These are phyloP conservation scores for Cytospora leucostoma DNA, from an alignment of 2,329 filamentous ascomycete genomes.

Conservation along the genomic window DNA sequence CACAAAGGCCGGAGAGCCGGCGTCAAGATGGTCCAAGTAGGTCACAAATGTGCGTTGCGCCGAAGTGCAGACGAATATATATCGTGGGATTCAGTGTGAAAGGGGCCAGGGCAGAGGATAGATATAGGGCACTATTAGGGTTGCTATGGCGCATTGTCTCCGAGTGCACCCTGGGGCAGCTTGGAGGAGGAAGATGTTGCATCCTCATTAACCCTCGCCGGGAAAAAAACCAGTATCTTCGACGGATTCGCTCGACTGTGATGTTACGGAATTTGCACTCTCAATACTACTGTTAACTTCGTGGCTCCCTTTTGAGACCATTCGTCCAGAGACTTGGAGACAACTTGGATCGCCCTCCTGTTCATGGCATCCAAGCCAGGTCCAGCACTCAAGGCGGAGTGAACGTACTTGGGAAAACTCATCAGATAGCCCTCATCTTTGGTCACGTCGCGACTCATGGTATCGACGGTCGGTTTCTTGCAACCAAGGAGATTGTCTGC, in stretches of 20 bases:
- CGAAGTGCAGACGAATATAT: not conserved
- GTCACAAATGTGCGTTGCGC: not conserved
- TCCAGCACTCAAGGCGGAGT: conserved; percentile 13
- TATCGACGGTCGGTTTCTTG: conserved; percentile 5
- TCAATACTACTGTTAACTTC: too few relatives aligned
- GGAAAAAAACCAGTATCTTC: too few relatives aligned
- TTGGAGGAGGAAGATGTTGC: too few relatives aligned
- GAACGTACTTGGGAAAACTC: conserved; percentile 15
- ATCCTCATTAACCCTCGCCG: too few relatives aligned
- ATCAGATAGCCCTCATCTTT: conserved; percentile 16
- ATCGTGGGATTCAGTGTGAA: not conserved
- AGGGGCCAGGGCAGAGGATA: too few relatives aligned
- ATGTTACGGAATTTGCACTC: too few relatives aligned
- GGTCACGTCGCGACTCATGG: conserved; percentile 10
- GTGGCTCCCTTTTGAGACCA: not conserved
- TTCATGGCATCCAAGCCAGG: conserved; percentile 23
- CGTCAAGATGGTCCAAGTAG: not conserved
- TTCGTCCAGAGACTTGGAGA: conserved; percentile 8
- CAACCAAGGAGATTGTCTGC: conserved; percentile 9
- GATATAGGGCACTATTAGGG: too few relatives aligned
- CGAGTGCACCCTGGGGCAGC: too few relatives aligned
- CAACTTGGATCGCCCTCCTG: conserved; percentile 12
- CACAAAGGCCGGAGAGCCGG: not conserved
- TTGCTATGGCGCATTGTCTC: too few relatives aligned
- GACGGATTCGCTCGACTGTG: too few relatives aligned